Conservation (phyloP, 192 early-diverging fungal genomes). For the Umbelopsis isabellina region DNA sequence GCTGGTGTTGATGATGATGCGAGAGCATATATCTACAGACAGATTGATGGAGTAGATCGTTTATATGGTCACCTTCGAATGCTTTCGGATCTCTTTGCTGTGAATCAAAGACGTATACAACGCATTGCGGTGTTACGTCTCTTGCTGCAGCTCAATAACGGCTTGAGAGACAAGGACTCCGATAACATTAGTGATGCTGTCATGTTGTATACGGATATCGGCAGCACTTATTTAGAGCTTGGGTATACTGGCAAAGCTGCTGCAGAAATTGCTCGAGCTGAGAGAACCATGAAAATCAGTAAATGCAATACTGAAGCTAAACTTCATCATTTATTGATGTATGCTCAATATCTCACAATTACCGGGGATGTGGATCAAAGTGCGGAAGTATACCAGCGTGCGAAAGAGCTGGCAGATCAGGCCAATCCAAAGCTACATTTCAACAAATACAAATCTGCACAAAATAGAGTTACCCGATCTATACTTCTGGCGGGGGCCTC, state of each 20-base stretch:
- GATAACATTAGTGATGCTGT: constrained; percentile 25
- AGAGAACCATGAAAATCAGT: constrained; percentile 38
- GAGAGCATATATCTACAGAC: constrained; percentile 12
- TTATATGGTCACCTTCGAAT: constrained; percentile 58
- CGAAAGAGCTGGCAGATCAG: constrained; percentile 11
- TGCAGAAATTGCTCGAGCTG: constrained; percentile 54
- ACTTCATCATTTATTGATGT: constrained; percentile 53
- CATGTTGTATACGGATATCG: constrained; percentile 46
- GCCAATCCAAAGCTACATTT: not conserved
- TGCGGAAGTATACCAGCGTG: not conserved
- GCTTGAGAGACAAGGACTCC: constrained; percentile 32
- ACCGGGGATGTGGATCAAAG: constrained; percentile 65
- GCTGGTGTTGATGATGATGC: constrained; percentile 33
- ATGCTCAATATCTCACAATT: constrained; percentile 58
- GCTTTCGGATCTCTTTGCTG: constrained; percentile 64
- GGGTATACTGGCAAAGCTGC: constrained; percentile 80
- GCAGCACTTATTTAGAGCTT: constrained; percentile 57
- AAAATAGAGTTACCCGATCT: constrained; percentile 29
- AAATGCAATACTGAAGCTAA: constrained; percentile 29
- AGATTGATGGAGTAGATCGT: constrained; percentile 51
- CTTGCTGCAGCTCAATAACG: constrained; percentile 60
- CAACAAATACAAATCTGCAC: constrained; percentile 19
- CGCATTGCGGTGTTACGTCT: constrained; percentile 59
- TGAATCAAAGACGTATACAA: constrained; percentile 56
- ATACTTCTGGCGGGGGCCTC: constrained; percentile 40